A percentile compares a stretch with the other conserved stretches of the same genome.
phyloP scores from a whole-genome alignment of 148 eudicot genomes.

The Bassia scoparia region DNA sequence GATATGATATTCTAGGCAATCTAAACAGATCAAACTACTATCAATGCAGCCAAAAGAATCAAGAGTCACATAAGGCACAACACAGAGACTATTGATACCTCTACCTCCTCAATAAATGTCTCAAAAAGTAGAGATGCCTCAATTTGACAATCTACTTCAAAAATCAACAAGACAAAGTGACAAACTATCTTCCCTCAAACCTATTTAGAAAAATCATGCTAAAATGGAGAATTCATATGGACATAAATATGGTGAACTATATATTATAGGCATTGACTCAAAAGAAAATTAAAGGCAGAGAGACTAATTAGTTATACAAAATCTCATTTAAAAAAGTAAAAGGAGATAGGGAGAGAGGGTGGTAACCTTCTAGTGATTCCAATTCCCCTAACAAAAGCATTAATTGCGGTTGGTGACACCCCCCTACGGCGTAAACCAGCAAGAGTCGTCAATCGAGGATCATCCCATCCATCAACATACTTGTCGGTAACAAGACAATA shows the following conservation, averaged over 20 bases:
- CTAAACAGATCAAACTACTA: slow-evolving; percentile 61
- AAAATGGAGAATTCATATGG: neutral
- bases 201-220: neutral
- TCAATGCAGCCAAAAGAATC: slow-evolving; percentile 50
- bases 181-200: neutral
- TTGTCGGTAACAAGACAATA: slow-evolving; percentile 83
- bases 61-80: neutral
- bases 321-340: neutral
- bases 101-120: neutral
- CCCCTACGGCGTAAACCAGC: slow-evolving; percentile 95
- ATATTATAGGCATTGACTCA: too few species aligned
- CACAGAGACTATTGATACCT: neutral
- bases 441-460: slow-evolving; percentile 91
- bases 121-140: neutral
- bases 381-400: slow-evolving; percentile 84
- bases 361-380: slow-evolving; percentile 90
- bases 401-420: slow-evolving; percentile 75
- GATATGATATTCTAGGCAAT: slow-evolving; percentile 78
- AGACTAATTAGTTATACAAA: too few species aligned
- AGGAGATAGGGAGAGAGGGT: neutral
- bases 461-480: slow-evolving; percentile 98
- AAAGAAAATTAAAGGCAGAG: too few species aligned
- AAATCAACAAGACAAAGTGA: neutral
- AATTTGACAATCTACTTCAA: neutral
- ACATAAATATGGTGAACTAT: neutral